A percentile compares a stretch with the other conserved stretches of the same genome.
These are phyloP conservation scores for Echium plantagineum DNA, from an alignment of 257 asterid genomes.

Conservation along the genomic window DNA sequence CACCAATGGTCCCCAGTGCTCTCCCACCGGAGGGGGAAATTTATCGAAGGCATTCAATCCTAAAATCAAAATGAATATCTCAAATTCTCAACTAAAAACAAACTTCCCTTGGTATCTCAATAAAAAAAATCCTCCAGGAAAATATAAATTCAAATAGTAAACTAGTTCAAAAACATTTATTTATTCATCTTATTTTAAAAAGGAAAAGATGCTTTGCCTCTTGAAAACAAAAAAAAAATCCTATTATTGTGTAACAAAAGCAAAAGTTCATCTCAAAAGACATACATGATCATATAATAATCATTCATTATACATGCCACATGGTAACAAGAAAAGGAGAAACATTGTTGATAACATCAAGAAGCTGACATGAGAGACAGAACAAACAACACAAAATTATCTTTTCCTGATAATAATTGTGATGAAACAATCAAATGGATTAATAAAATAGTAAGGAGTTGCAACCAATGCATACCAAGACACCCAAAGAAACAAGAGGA, in stretches of 20 bases:
- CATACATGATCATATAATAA: neutral
- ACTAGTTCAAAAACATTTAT: conserved; percentile 6
- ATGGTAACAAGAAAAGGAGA: neutral
- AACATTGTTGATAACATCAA: neutral
- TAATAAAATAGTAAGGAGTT: neutral
- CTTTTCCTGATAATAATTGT: neutral
- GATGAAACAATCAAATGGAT: neutral
- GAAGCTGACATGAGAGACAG: neutral
- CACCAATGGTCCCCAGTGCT: conserved; percentile 99
- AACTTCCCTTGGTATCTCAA: neutral
- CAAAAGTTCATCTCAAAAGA: neutral
- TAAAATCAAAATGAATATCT: neutral
- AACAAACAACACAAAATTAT: neutral
- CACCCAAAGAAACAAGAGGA: neutral
- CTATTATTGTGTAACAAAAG: conserved; percentile 6
- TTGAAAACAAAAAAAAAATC: no score
- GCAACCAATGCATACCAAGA: neutral
- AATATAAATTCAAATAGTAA: conserved; percentile 11
- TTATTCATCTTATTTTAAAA: no score
- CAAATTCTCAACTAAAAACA: conserved; percentile 2
- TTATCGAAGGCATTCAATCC: conserved; percentile 52
- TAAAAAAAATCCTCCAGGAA: conserved; percentile 10
- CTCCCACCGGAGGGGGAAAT: conserved; percentile 95
- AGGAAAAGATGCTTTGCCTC: no score
- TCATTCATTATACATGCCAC: neutral